Conservation (phyloP, 2,329 filamentous ascomycete genomes). For the Cercospora sesami region DNA sequence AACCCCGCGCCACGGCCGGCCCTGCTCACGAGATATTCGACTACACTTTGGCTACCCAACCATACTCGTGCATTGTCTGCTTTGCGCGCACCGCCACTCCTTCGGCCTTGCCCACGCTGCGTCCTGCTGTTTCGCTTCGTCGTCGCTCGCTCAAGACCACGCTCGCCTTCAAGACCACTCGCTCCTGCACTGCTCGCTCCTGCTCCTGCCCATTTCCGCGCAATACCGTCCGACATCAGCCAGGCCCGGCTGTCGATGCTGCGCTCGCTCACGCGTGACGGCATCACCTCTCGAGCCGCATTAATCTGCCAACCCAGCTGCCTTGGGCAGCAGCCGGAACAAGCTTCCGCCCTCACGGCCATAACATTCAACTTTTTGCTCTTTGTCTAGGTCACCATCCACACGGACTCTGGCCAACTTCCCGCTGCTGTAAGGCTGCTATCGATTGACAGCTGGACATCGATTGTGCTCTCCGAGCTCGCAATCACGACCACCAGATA, state of each 20-base stretch:
- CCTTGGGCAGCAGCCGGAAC: constrained; percentile 30
- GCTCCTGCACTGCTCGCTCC: not conserved
- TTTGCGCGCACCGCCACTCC: constrained; percentile 26
- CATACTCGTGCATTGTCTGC: constrained; percentile 26
- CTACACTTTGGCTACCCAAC: constrained; percentile 28
- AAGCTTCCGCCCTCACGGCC: constrained; percentile 26
- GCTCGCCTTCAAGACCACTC: constrained; percentile 16
- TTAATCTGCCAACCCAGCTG: constrained; percentile 23
- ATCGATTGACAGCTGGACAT: constrained; percentile 11
- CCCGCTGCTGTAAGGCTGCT: constrained; percentile 1
- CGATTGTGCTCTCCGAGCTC: not conserved
- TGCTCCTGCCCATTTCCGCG: not conserved
- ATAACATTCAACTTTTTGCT: constrained; percentile 24
- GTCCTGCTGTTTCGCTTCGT: not conserved
- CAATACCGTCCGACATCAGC: not conserved
- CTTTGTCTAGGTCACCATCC: constrained; percentile 18
- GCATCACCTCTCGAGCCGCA: constrained; percentile 10
- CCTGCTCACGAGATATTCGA: constrained; percentile 25
- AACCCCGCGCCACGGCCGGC: constrained; percentile 27
- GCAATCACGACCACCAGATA: not conserved
- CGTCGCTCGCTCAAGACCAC: constrained; percentile 29
- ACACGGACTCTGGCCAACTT: constrained; percentile 17
- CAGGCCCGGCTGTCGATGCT: not conserved
- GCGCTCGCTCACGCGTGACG: constrained; percentile 11
- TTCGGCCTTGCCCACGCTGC: constrained; percentile 21